Conservation (phyloP, 768 basidiomycete genomes). For the Trametes meyenii region DNA sequence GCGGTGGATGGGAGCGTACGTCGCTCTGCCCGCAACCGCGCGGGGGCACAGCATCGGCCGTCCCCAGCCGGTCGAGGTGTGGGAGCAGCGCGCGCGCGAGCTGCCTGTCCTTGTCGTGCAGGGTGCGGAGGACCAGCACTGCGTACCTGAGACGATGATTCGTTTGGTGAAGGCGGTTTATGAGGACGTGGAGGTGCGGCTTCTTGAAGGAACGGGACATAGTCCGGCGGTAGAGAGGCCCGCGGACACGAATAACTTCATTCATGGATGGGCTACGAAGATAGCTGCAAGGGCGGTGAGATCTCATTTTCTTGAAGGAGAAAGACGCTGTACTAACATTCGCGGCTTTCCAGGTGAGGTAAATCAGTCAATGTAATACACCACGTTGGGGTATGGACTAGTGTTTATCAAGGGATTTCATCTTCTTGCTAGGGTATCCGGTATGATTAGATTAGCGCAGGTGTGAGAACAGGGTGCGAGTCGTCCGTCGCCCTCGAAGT, state of each 20-base stretch:
- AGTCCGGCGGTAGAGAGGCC: conserved; percentile 20
- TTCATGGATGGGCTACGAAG: conserved; percentile 22
- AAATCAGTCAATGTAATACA: no score
- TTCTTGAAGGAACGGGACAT: conserved; percentile 25
- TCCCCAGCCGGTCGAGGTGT: conserved; percentile 20
- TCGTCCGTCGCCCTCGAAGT: no score
- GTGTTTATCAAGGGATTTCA: no score
- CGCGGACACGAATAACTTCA: conserved; percentile 9
- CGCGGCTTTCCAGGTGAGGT: no score
- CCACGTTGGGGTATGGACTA: no score
- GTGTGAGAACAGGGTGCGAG: no score
- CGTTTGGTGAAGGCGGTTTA: conserved; percentile 11
- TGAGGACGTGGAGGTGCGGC: conserved; percentile 16
- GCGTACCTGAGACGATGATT: conserved; percentile 9
- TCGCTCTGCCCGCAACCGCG: conserved; percentile 15
- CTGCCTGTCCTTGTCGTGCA: conserved; percentile 27
- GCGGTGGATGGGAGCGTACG: conserved; percentile 24
- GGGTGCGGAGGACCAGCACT: conserved; percentile 24
- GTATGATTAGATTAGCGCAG: no score
- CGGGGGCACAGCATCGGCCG: conserved; percentile 15
- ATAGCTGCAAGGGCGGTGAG: conserved; percentile 1
- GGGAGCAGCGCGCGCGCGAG: conserved; percentile 17
- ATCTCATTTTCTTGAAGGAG: no score
- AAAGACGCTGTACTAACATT: no score
- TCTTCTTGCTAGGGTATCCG: no score